These are phyloP conservation scores for Micromonas pusilla DNA, from an alignment of 139 green algal genomes.

Conservation along the genomic window DNA sequence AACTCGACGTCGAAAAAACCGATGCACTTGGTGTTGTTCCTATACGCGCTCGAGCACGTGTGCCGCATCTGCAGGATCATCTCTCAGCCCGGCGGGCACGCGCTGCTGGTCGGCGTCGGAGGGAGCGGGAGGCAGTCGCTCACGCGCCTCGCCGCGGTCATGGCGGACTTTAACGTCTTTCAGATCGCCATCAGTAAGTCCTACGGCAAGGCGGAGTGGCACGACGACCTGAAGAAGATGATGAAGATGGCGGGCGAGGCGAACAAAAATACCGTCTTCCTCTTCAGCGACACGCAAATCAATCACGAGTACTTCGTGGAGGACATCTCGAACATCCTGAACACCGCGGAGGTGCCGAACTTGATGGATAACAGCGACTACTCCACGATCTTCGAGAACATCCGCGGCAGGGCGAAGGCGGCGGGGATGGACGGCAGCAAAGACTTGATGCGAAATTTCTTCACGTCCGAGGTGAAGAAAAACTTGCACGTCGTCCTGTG, in stretches of 20 bases:
- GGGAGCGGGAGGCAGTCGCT: conserved; percentile 71
- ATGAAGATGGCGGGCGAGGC: conserved; percentile 51
- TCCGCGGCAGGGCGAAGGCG: conserved; percentile 58
- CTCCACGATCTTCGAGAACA: conserved; percentile 55
- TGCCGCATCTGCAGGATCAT: conserved; percentile 73
- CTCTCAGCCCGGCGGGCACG: conserved; percentile 69
- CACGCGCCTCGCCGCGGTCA: conserved; percentile 62
- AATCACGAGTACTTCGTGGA: conserved; percentile 68
- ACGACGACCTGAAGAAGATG: conserved; percentile 67
- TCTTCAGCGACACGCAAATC: conserved; percentile 78
- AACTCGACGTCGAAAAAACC: conserved; percentile 51
- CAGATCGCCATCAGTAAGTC: conserved; percentile 72
- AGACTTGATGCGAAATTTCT: conserved; percentile 62
- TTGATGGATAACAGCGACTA: conserved; percentile 70
- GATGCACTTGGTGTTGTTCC: conserved; percentile 81
- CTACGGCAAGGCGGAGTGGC: conserved; percentile 51
- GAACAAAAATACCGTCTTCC: conserved; percentile 66
- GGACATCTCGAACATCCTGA: conserved; percentile 76
- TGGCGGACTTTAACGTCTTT: conserved; percentile 68
- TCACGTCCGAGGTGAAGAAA: conserved; percentile 65
- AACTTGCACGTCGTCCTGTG: conserved; percentile 76
- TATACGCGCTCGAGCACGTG: conserved; percentile 68
- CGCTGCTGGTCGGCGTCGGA: conserved; percentile 76
- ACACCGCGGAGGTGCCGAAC: conserved; percentile 62
- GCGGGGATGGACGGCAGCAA: conserved; percentile 44